Evolutionary conservation across 306 rosid species (phyloP).

Genomic region (Castanea sativa): DNA sequence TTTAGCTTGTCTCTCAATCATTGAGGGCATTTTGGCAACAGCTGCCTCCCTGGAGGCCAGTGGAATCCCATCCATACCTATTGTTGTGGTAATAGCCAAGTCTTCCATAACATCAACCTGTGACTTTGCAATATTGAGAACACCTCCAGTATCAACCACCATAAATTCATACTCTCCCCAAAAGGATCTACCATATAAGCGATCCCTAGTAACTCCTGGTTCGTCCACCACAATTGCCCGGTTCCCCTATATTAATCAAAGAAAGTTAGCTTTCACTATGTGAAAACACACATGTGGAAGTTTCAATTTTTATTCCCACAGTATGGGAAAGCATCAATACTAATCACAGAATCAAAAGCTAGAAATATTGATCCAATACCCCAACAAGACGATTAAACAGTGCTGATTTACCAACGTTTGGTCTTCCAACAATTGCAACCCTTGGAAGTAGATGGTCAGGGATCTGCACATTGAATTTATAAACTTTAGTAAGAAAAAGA

Average conservation of each 20-base stretch:
- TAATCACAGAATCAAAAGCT: slow-evolving; percentile 15
- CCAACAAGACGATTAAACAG: slow-evolving; percentile 89
- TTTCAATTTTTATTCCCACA: too few relatives aligned
- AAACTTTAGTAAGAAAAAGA: too few relatives aligned
- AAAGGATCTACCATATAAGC: too few relatives aligned
- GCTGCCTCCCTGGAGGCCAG: slow-evolving; percentile 91
- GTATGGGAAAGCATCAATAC: background rate
- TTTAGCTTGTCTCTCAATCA: too few relatives aligned
- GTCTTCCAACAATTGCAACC: too few relatives aligned
- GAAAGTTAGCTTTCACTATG: background rate
- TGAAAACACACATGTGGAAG: background rate
- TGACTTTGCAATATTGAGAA: too few relatives aligned
- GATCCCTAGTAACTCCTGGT: slow-evolving; percentile 25
- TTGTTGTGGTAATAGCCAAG: slow-evolving; percentile 73
- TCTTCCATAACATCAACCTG: slow-evolving; percentile 39
- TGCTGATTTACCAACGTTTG: slow-evolving; percentile 55
- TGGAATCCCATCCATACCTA: slow-evolving; percentile 98
- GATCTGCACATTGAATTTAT: slow-evolving; percentile 48
- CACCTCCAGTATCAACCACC: too few relatives aligned
- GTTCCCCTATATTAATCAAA: slow-evolving; percentile 55
- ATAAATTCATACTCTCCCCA: too few relatives aligned
- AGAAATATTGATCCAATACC: slow-evolving; percentile 46
- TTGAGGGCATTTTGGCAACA: slow-evolving; percentile 78
- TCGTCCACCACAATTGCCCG: slow-evolving; percentile 96
- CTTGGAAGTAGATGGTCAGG: slow-evolving; percentile 25